Conservation (phyloP, 2,329 filamentous ascomycete genomes). For the Arthroderma uncinatum region DNA sequence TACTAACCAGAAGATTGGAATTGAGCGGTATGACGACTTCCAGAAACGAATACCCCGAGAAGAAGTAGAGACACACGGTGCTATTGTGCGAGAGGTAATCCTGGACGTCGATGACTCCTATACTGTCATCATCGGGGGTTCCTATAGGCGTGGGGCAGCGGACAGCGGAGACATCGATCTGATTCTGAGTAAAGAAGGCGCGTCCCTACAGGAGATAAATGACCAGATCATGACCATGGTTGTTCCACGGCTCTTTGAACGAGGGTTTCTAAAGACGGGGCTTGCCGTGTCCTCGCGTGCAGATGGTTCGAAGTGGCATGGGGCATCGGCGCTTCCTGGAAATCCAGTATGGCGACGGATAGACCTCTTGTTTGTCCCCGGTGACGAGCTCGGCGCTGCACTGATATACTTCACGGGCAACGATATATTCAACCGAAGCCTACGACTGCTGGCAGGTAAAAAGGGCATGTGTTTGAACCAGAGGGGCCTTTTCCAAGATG, state of each 20-base stretch:
- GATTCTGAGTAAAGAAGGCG: constrained; percentile 61
- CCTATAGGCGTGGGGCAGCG: constrained; percentile 67
- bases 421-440: constrained; percentile 83
- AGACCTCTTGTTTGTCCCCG: constrained; percentile 74
- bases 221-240: constrained; percentile 53
- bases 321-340: constrained; percentile 60
- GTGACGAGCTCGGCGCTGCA: constrained; percentile 67
- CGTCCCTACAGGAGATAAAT: constrained; percentile 47
- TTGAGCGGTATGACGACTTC: constrained; percentile 73
- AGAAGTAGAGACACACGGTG: constrained; percentile 62
- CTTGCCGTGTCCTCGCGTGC: constrained; percentile 49
- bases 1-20: constrained; percentile 58
- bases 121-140: constrained; percentile 66
- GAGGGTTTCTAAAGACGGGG: constrained; percentile 57
- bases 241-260: constrained; percentile 48
- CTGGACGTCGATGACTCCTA: constrained; percentile 50
- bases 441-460: constrained; percentile 66
- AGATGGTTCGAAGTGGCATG: constrained; percentile 74
- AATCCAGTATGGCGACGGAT: constrained; percentile 62
- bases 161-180: constrained; percentile 75
- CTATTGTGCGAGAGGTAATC: constrained; percentile 51
- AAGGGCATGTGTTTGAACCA: constrained; percentile 82
- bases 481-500: constrained; percentile 61
- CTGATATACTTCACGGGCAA: constrained; percentile 94
- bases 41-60: constrained; percentile 62